Conservation (phyloP, 1,284 basidiomycete species). For the Fomitopsis pinicola region DNA sequence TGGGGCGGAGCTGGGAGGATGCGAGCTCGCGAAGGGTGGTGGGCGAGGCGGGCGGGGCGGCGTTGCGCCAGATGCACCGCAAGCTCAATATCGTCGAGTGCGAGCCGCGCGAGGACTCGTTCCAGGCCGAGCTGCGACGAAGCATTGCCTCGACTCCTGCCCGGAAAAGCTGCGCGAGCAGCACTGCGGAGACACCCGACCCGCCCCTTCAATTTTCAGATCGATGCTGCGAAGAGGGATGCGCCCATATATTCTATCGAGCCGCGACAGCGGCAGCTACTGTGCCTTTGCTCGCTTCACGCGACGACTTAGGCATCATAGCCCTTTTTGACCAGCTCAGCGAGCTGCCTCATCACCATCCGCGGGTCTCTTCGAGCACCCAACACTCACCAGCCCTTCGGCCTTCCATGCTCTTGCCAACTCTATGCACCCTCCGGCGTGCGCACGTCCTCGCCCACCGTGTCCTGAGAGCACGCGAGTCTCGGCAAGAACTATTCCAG, state of each 20-base stretch:
- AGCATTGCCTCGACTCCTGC: too few species aligned
- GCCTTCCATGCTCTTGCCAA: constrained; percentile 63
- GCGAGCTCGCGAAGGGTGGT: constrained; percentile 69
- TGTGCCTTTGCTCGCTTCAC: constrained; percentile 42
- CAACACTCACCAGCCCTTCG: constrained; percentile 53
- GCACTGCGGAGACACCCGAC: constrained; percentile 35
- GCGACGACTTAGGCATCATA: constrained; percentile 60
- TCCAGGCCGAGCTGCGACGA: too few species aligned
- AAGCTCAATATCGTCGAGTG: constrained; percentile 54
- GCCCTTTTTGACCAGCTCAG: constrained; percentile 61
- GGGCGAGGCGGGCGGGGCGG: constrained; percentile 73
- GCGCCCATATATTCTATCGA: constrained; percentile 13
- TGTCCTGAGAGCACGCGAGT: constrained; percentile 62
- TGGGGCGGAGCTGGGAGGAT: constrained; percentile 61
- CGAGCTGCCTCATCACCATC: constrained; percentile 36
- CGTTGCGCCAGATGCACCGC: constrained; percentile 59
- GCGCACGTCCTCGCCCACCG: constrained; percentile 74
- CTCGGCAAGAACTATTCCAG: constrained; percentile 68
- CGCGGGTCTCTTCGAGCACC: constrained; percentile 75
- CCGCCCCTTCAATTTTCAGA: constrained; percentile 37
- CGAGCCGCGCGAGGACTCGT: constrained; percentile 35
- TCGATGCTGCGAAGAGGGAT: constrained; percentile 33
- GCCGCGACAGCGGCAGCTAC: constrained; percentile 33
- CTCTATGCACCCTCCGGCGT: constrained; percentile 66
- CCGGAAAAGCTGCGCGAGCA: constrained; percentile 43